A percentile compares a stretch with the other conserved stretches of the same genome.
phyloP scores from a whole-genome alignment of 2,329 filamentous ascomycete species.

The Ophiocordyceps unilateralis region DNA sequence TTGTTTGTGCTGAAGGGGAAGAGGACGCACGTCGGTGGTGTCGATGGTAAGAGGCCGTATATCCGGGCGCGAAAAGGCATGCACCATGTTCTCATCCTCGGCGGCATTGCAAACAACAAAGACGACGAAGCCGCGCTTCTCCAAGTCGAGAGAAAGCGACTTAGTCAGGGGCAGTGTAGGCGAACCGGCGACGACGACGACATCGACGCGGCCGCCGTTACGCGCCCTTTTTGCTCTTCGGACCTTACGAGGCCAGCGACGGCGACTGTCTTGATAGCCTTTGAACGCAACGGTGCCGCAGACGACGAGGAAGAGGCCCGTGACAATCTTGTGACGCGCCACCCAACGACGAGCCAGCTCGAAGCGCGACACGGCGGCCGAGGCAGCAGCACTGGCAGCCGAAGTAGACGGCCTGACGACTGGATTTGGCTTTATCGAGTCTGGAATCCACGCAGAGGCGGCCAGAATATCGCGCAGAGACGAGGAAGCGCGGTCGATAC shows the following conservation, averaged over 20 bases:
- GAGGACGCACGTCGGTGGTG: slow-evolving; percentile 50
- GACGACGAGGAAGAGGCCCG: slow-evolving; percentile 53
- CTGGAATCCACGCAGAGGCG: slow-evolving; percentile 55
- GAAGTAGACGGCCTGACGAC: slow-evolving; percentile 16
- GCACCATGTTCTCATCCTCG: slow-evolving; percentile 69
- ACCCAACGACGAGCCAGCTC: slow-evolving; percentile 56
- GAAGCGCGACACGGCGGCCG: slow-evolving; percentile 17
- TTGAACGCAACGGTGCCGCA: slow-evolving; percentile 46
- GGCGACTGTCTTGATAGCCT: slow-evolving; percentile 29
- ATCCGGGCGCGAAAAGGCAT: slow-evolving; percentile 61
- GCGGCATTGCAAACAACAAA: slow-evolving; percentile 75
- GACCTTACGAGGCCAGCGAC: slow-evolving; percentile 38
- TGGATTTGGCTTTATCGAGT: slow-evolving; percentile 44
- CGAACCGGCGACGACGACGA: slow-evolving; percentile 76
- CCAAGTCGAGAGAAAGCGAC: slow-evolving; percentile 70
- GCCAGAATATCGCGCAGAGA: slow-evolving; percentile 53
- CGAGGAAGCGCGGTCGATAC: slow-evolving; percentile 60
- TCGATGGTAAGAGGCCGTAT: slow-evolving; percentile 71
- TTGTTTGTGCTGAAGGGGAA: neutral
- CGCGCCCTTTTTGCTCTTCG: slow-evolving; percentile 62
- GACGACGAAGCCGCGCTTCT: slow-evolving; percentile 82
- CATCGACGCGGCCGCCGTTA: slow-evolving; percentile 76
- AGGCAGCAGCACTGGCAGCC: slow-evolving; percentile 12
- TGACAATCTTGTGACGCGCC: slow-evolving; percentile 52
- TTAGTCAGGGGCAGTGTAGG: slow-evolving; percentile 69